Evolutionary conservation across 2,329 filamentous ascomycete genomes (phyloP).

Genomic region (Aspergillus amoenus): DNA sequence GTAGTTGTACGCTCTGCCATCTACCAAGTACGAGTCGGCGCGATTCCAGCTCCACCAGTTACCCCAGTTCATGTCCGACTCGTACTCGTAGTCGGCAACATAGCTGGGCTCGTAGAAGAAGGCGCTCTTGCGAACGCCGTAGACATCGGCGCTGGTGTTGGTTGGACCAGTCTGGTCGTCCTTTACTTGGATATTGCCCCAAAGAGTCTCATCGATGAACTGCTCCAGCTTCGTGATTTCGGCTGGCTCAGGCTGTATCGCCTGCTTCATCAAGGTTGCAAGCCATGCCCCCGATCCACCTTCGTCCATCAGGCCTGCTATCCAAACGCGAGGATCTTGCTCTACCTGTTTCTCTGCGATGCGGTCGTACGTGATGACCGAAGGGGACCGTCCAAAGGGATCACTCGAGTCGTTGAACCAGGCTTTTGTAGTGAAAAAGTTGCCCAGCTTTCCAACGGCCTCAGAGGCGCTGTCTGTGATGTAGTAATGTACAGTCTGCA

Average conservation of each 20-base stretch:
- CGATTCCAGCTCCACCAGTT: slow-evolving; percentile 49
- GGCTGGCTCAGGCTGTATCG: slow-evolving; percentile 48
- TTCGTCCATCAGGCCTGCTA: slow-evolving; percentile 61
- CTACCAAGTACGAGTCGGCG: slow-evolving; percentile 44
- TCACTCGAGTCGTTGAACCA: slow-evolving; percentile 55
- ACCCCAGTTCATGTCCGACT: slow-evolving; percentile 48
- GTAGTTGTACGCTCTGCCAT: slow-evolving; percentile 58
- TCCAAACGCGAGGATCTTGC: slow-evolving; percentile 55
- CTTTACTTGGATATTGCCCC: slow-evolving; percentile 48
- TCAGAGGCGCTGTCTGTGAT: slow-evolving; percentile 51
- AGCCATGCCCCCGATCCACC: slow-evolving; percentile 58
- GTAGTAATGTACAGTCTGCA: slow-evolving; percentile 58
- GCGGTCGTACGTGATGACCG: slow-evolving; percentile 57
- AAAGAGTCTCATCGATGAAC: slow-evolving; percentile 54
- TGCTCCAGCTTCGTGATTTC: slow-evolving; percentile 56
- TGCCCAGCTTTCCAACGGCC: slow-evolving; percentile 48
- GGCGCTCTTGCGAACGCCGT: slow-evolving; percentile 54
- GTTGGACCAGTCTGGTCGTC: slow-evolving; percentile 19
- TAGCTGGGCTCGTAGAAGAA: slow-evolving; percentile 55
- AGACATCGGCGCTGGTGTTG: slow-evolving; percentile 20
- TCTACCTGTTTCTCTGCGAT: slow-evolving; percentile 35
- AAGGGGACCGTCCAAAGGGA: slow-evolving; percentile 55
- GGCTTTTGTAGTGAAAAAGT: slow-evolving; percentile 55
- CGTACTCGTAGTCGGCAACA: slow-evolving; percentile 47
- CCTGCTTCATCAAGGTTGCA: slow-evolving; percentile 57